Evolutionary conservation across 225 moss, liverwort and hornwort genomes (phyloP), one percentile per base, ranked within the genome.

Genomic region (Neckera pumila): DNA sequence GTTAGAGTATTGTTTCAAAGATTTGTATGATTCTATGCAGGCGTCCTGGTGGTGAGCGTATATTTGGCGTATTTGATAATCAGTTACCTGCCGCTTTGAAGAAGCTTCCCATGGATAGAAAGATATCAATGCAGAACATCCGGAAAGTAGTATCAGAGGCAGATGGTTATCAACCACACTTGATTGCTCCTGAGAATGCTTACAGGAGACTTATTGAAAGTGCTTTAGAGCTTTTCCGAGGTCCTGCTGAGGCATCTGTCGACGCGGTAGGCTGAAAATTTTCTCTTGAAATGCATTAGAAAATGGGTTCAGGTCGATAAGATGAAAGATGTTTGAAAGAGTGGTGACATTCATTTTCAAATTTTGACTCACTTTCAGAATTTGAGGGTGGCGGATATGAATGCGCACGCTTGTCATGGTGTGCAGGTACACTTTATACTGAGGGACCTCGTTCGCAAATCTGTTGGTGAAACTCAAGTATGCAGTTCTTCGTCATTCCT

Each of bases 161-260:
- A 57, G 97, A 97, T 87, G 97, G 97, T 60, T 97, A 96, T 92
- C 97, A 97, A 82, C 97, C 97, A 56, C 97, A 97, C 85, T 91
- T 97, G 89, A 96, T 97, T 69, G 97, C 97, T 79, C 97, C 97
- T 42, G 97, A 97, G 91, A 94, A 96, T 83, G 97, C 96, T 56
- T 97, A 97, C 76, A 92, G 96, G 43, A 95, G 97, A 61, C 94
- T 97, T 54, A 96, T 97, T 72, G 97, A 95, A 85, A 93, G 91
- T 82, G 95, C 97, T 79, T 81, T 97, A 73, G 94, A 94, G 65
- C 96, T 93, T 61, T 97, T 97, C 83, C 94, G 96, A 89, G 97
- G 97, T 38, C 96, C 97, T 36, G 97, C 93, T 38, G 97, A 96
- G 85, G 97, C 97, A 34, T 93, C 95, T 6, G 96, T 97, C 59